Conservation (phyloP, 306 rosid genomes). For the Quercus dentata region DNA sequence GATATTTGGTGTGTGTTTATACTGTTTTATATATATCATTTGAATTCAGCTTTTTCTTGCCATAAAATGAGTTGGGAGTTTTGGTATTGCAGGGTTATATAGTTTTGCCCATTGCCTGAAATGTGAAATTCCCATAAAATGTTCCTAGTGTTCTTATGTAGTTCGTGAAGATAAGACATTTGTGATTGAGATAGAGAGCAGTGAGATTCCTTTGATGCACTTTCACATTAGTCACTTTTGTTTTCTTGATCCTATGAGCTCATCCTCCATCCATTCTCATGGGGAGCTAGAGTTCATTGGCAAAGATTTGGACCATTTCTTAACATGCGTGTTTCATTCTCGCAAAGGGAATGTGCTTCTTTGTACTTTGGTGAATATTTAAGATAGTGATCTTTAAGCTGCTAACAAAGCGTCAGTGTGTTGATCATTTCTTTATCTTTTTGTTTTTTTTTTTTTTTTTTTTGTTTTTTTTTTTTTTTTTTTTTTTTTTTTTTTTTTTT, state of each 20-base stretch:
- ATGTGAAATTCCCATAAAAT: not conserved
- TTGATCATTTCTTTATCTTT: not conserved
- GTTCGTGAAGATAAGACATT: not conserved
- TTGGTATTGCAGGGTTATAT: no score
- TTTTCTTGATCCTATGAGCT: not conserved
- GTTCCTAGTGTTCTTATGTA: not conserved
- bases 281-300: not conserved
- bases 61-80: not conserved
- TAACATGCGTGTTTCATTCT: not conserved
- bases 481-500: not conserved
- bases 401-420: not conserved
- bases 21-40: not conserved
- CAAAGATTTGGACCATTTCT: not conserved
- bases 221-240: not conserved
- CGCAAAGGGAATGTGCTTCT: not conserved
- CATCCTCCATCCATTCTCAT: not conserved
- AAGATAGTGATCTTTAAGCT: not conserved
- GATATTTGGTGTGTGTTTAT: not conserved
- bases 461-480: not conserved
- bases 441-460: not conserved
- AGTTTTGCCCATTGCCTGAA: not conserved
- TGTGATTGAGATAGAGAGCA: not conserved
- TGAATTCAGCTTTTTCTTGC: not conserved
- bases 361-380: not conserved
- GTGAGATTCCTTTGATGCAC: not conserved